Evolutionary conservation across 2,329 filamentous ascomycete species (phyloP), one percentile per base, ranked within the genome.

Genomic region (Talaromyces sp.): DNA sequence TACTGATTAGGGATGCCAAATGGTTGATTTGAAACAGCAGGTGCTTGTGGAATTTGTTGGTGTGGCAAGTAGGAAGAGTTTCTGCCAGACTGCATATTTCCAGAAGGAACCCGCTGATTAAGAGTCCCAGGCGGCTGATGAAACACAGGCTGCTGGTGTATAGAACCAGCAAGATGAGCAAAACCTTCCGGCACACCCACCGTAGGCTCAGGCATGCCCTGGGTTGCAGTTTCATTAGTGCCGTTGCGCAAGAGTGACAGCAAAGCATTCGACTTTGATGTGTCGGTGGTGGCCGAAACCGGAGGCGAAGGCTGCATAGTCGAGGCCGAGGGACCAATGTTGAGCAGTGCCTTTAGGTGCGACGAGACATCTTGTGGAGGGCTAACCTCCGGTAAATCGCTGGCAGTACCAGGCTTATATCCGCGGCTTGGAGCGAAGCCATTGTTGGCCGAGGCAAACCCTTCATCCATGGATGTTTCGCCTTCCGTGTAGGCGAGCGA

Each of bases 401-500:
- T 79, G 21, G 73, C 66, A 51, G 64, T 65, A 27, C 65, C 68
- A 65, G 68, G 59, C 50, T 69, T 59, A 52, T 64, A 62, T 24
- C 58, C 53, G 54, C 65, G 64, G 27, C 65, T 63, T 13, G 67
- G 65, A 17, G 66, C 66, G 26, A 61, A 61, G 32, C 58, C 62
- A 21, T 65, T 63, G 55, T 68, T 69, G 24, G 63, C 62, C 29
- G 65, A 62, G 38, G 64, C 51, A 35, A 58, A 62, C 32, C 64
- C 68, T 58, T 89, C 86, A 58, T 90, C 87, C 70, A 89, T 85
- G 7, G 85, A 85, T 56, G 82, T 73, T 41, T 80, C 78, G 14
- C 80, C 76, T 13, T 80, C 75, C 21, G 79, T 77, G 17, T 77
- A 71, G 19, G 78, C 71, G 5, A 78, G 67, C 32, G 82, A 77